Evolutionary conservation across 2,329 filamentous ascomycete genomes (phyloP), one percentile per base, ranked within the genome.

Genomic region (Pestalotiopsis sp.): DNA sequence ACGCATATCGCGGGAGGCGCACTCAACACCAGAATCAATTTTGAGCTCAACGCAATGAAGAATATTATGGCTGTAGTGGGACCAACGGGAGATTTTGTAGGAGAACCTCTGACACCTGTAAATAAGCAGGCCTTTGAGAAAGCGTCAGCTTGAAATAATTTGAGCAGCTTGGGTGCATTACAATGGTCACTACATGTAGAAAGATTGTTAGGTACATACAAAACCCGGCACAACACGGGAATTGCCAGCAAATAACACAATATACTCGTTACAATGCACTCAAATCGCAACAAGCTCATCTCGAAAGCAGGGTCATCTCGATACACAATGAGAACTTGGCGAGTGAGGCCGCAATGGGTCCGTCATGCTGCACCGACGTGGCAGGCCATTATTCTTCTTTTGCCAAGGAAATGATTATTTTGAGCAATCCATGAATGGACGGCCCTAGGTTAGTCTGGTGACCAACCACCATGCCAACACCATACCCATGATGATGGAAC

Each of bases 11-110:
- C 75, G 0, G 81, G 81, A 1, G 78, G 78, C 0, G 80, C 79
- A 1, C 70, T 81, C 4, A 78, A 80, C 1, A 81, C 78, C 14
- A 73, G 81, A n/a, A 77, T 81, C 25, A 82, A 81, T 4, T 83
- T 83, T 65, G 80, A 83, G 71, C 70, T 79, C 25, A 73, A 78
- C 68, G 78, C 77, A 0, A 80, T 81, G 76, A 77, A 77, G 74
- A 80, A 81, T 52, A 80, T 81, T 17, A 56, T 78, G 52, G 25
- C 68, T 6, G 75, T 79, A 0, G 73, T 79, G 0, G 75, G 72
- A 1, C 70, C 71, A 1, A 49, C 72, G 12, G 76, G 74, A 0
- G 70, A 70, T 9, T 70, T 69, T 4, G 57, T 67, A 1, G 72
- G 64, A 2, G 69, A 73, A 57, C 73, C 71, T 0, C 20, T 75